phyloP scores from a whole-genome alignment of 163 green algal species.

The Scenedesmus sp. region DNA sequence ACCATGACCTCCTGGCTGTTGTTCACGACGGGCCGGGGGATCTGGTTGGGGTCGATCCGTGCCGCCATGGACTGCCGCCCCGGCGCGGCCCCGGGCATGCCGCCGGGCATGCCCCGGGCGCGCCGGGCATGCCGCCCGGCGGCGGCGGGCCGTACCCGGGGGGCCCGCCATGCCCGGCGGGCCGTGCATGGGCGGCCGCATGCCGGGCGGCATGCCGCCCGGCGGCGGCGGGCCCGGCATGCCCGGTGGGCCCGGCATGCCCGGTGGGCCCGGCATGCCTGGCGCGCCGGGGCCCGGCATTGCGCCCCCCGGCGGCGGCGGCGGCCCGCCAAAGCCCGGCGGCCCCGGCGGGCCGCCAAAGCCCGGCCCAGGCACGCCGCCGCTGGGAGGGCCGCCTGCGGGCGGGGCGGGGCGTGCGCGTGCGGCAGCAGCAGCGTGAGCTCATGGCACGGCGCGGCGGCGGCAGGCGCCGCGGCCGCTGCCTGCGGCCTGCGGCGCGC shows the following conservation, averaged over 20 bases:
- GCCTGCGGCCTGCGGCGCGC: too few species aligned
- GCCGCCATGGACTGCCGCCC: slow-evolving; percentile 27
- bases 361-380: too few species aligned
- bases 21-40: slow-evolving; percentile 59
- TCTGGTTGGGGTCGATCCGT: slow-evolving; percentile 72
- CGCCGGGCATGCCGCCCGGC: neutral
- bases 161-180: neutral
- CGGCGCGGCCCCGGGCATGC: neutral
- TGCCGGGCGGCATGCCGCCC: neutral
- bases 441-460: too few species aligned
- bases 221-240: neutral
- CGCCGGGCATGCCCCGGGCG: neutral
- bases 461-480: too few species aligned
- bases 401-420: too few species aligned
- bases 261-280: slow-evolving; percentile 15
- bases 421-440: too few species aligned
- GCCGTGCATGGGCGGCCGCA: neutral
- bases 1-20: slow-evolving; percentile 28
- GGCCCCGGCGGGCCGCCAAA: slow-evolving; percentile 8
- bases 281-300: slow-evolving; percentile 19
- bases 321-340: neutral
- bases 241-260: slow-evolving; percentile 11
- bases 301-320: slow-evolving; percentile 1
- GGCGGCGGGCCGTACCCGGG: too few species aligned
- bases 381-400: neutral